phyloP scores from a whole-genome alignment of 139 green algal genomes.

The Chlamydomonas sp. region DNA sequence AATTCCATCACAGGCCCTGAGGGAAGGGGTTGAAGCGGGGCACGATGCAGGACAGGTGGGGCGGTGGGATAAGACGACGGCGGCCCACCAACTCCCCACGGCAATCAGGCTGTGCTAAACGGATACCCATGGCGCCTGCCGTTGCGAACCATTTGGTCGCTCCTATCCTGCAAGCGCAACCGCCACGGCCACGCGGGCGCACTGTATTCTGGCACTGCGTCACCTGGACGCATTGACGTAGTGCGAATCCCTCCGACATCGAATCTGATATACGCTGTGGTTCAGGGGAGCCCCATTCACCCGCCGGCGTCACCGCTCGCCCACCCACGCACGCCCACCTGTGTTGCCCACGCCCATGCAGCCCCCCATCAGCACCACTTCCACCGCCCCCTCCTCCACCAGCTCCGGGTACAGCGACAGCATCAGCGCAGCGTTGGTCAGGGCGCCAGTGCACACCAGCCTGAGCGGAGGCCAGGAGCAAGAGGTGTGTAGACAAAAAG shows the following conservation, averaged over 20 bases:
- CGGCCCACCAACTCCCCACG: neutral
- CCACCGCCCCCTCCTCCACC: constrained; percentile 53
- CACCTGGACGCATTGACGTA: too few relatives aligned
- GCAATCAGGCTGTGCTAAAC: neutral
- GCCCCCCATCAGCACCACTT: constrained; percentile 88
- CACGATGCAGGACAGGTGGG: constrained; percentile 4
- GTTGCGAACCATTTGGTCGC: too few relatives aligned
- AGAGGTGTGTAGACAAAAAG: neutral
- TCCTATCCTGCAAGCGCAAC: too few relatives aligned
- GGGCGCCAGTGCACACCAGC: constrained; percentile 86
- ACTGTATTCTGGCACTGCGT: too few relatives aligned
- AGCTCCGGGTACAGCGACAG: constrained; percentile 89
- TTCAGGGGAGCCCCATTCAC: constrained; percentile 19
- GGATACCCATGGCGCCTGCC: too few relatives aligned
- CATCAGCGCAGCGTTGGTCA: constrained; percentile 95
- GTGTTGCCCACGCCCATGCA: constrained; percentile 59
- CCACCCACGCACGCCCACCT: neutral
- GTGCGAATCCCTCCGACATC: too few relatives aligned
- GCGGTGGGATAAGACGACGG: neutral
- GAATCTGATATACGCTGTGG: too few relatives aligned
- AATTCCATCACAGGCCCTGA: constrained; percentile 83
- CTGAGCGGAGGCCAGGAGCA: neutral
- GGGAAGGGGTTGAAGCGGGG: neutral
- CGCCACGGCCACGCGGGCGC: too few relatives aligned
- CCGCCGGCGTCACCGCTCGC: constrained; percentile 4